A percentile compares a stretch with the other conserved stretches of the same genome.
Conservation (phyloP, 495 filamentous ascomycete species). For the Rusavskia elegans region DNA sequence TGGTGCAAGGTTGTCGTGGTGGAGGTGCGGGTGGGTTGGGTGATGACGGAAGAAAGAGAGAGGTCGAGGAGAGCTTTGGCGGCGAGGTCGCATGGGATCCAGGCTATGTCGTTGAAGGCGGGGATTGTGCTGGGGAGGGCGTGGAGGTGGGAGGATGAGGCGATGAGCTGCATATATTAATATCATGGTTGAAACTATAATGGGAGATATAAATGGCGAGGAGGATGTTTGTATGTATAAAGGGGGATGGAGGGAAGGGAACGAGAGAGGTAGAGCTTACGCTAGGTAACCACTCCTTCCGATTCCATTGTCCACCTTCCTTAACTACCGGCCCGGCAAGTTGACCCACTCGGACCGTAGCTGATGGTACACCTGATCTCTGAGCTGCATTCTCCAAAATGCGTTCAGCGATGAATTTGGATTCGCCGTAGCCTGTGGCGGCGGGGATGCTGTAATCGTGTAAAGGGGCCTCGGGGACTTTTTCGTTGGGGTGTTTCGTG, state of each 20-base stretch:
- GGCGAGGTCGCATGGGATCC: conserved; percentile 33
- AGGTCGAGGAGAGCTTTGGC: conserved; percentile 11
- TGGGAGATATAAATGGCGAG: too few species aligned
- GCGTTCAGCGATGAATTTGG: conserved; percentile 35
- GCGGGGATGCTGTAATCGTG: conserved; percentile 9
- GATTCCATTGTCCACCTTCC: conserved; percentile 30
- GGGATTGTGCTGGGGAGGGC: conserved; percentile 23
- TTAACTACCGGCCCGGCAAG: conserved; percentile 28
- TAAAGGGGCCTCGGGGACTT: background rate
- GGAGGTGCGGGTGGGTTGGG: conserved; percentile 6
- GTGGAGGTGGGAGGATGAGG: conserved; percentile 22
- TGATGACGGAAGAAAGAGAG: conserved; percentile 2
- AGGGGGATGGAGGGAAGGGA: too few species aligned
- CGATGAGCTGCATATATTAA: too few species aligned
- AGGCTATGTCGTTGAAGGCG: conserved; percentile 28
- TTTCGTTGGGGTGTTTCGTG: background rate
- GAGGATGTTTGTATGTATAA: too few species aligned
- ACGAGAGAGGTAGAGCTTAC: too few species aligned
- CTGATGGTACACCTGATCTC: conserved; percentile 19
- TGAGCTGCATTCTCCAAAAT: conserved; percentile 31
- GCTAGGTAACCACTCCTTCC: conserved; percentile 29
- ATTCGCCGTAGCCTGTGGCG: conserved; percentile 29
- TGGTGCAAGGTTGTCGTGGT: background rate
- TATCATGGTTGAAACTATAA: too few species aligned
- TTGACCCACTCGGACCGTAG: conserved; percentile 37